Evolutionary conservation across 305 asterid genomes (phyloP).

Genomic region (Rubia balearica): DNA sequence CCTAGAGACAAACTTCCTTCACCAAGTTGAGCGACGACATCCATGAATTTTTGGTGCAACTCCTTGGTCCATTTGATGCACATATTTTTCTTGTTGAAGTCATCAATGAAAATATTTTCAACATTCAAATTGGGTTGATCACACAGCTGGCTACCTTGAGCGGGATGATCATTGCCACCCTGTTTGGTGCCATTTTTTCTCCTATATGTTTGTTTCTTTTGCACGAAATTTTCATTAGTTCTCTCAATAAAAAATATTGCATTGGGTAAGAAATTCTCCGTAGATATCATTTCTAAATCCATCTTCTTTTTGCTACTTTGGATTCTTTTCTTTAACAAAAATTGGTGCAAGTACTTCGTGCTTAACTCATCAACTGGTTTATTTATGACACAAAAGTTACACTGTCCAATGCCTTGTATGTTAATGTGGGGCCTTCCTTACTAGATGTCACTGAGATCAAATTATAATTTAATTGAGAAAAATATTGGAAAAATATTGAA

Average conservation of each 20-base stretch:
- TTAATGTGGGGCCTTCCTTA: not conserved
- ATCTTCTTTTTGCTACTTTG: too few species aligned
- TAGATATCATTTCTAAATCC: not conserved
- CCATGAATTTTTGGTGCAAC: not conserved
- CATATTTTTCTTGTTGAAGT: not conserved
- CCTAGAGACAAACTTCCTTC: not conserved
- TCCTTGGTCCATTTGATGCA: not conserved
- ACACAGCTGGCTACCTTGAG: not conserved
- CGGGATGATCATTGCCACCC: too few species aligned
- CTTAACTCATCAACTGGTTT: not conserved
- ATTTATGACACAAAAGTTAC: not conserved
- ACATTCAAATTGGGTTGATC: not conserved
- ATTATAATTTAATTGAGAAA: too few species aligned
- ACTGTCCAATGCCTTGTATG: not conserved
- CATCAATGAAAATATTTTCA: not conserved
- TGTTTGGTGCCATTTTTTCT: not conserved
- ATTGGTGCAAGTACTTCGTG: not conserved
- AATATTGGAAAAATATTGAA: not conserved
- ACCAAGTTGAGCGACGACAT: not conserved
- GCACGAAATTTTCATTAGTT: not conserved
- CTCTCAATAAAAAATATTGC: not conserved
- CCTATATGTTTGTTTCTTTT: too few species aligned
- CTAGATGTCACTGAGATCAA: not conserved
- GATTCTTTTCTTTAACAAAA: not conserved
- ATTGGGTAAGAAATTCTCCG: not conserved